Percentiles rank a stretch among this genome's conserved stretches.
These are phyloP conservation scores for Lichtheimia ornata DNA, from an alignment of 371 early-diverging fungal genomes.

Conservation along the genomic window DNA sequence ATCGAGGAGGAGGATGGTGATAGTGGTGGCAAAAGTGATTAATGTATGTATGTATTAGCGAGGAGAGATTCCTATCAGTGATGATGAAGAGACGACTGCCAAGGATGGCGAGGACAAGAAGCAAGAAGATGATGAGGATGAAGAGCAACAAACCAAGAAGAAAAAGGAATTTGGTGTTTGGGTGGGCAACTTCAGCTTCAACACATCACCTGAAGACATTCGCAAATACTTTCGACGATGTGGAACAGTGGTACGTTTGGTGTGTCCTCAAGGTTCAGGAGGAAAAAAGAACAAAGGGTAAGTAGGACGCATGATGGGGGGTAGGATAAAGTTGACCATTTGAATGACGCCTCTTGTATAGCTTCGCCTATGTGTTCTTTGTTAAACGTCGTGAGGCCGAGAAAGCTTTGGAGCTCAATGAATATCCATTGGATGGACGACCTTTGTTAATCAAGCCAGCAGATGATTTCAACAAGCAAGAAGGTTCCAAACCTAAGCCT, in stretches of 20 bases:
- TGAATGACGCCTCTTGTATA: not conserved
- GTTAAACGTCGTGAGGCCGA: constrained; percentile 42
- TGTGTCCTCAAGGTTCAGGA: constrained; percentile 58
- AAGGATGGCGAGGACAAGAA: constrained; percentile 31
- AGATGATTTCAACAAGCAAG: constrained; percentile 60
- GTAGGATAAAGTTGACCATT: not conserved
- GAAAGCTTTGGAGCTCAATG: constrained; percentile 62
- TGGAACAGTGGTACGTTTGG: constrained; percentile 68
- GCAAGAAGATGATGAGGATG: constrained; percentile 17
- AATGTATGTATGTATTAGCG: constrained; percentile 16
- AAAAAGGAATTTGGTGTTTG: constrained; percentile 64
- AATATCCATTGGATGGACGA: constrained; percentile 61
- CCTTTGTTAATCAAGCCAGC: constrained; percentile 70
- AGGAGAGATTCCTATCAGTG: constrained; percentile 5
- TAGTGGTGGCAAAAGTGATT: too few species aligned
- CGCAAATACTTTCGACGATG: constrained; percentile 59
- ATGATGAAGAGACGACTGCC: constrained; percentile 5
- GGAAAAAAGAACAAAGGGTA: constrained; percentile 67
- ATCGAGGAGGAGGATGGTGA: constrained; percentile 16
- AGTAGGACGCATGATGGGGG: constrained; percentile 54
- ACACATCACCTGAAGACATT: constrained; percentile 57
- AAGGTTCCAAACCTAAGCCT: constrained; percentile 34
- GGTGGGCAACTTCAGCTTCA: constrained; percentile 75
- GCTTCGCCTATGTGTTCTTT: constrained; percentile 25
- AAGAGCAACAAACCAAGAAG: constrained; percentile 25